Base-by-base conservation (phyloP, 164 flowering plant species). In the Dillenia suffruticosa region DNA sequence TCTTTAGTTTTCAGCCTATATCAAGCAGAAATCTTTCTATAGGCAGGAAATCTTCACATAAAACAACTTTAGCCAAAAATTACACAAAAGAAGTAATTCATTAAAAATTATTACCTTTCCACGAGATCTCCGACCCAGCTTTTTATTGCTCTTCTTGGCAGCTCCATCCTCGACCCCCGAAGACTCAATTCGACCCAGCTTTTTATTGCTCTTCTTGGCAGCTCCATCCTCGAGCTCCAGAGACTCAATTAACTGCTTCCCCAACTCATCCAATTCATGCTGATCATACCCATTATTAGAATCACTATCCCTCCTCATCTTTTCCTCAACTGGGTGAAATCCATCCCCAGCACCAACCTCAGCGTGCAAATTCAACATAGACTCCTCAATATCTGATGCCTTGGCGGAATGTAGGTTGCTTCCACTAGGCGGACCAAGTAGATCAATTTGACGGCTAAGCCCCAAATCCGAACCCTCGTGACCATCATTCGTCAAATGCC, bases 361-460 rank as follows among this genome's bases (percentile, higher is more conserved):
- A 49, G 59, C 57, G 46, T 76, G 84, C 68, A 72, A 63, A 11
- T 65, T 57, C 48, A 50, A 32, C 56, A 76, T 16, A 49, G 85
- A 68, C 60, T 81, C 84, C 65, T 82, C 88, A 51, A 77, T 60
- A 61, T 80, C 87, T 5, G 67, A 61, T 0, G 70, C 84, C 11
- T 76, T 64, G 50, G 63, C 86, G 10, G 96, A 86, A 59, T 76
- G 84, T 43, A 82, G 76, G 44, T 63, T 71, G 71, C 80, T 80
- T 22, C 98, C 89, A 9, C 74, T 12, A 0, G 85, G 79, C 0
- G 74, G 81, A 16, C 85, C 86, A 15, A 85, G 96, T 16, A 44
- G 79, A 66, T 85, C 93, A 73, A 83, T 76, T 84, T 85, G 95
- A 49, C 51, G 58, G 55, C 63, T 51, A 3, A 82, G 77, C 55